Evolutionary conservation across 2,329 filamentous ascomycete genomes (phyloP).

Genomic region (Aspergillus sp.): DNA sequence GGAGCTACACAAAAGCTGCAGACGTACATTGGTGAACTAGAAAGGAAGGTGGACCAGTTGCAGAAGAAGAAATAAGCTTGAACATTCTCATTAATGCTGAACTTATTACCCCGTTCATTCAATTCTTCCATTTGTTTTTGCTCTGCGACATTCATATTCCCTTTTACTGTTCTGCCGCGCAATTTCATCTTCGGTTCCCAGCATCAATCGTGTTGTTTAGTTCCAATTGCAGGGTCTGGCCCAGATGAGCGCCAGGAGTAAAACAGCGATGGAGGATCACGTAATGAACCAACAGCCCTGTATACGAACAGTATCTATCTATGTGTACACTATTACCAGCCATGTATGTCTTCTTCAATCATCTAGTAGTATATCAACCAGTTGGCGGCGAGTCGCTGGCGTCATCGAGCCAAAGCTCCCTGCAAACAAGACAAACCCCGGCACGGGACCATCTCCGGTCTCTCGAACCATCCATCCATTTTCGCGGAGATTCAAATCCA

Average conservation of each 20-base stretch:
- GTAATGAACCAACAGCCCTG: background rate
- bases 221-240: background rate
- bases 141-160: constrained; percentile 2
- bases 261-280: background rate
- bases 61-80: constrained; percentile 64
- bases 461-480: background rate
- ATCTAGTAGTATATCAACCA: background rate
- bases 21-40: constrained; percentile 76
- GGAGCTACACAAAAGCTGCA: constrained; percentile 82
- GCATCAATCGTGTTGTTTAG: background rate
- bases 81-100: background rate
- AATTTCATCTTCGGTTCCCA: background rate
- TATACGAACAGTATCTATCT: background rate
- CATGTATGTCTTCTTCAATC: background rate
- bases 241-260: background rate
- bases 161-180: background rate
- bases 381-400: background rate
- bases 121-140: background rate
- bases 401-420: background rate
- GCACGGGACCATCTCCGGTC: background rate
- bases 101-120: background rate
- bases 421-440: constrained; percentile 26
- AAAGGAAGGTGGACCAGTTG: constrained; percentile 72
- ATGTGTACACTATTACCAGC: background rate
- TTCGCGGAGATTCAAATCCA: background rate